These are phyloP conservation scores for Debaryomycetaceae sp. DNA, from an alignment of 1,139 yeast genomes.

Conservation along the genomic window DNA sequence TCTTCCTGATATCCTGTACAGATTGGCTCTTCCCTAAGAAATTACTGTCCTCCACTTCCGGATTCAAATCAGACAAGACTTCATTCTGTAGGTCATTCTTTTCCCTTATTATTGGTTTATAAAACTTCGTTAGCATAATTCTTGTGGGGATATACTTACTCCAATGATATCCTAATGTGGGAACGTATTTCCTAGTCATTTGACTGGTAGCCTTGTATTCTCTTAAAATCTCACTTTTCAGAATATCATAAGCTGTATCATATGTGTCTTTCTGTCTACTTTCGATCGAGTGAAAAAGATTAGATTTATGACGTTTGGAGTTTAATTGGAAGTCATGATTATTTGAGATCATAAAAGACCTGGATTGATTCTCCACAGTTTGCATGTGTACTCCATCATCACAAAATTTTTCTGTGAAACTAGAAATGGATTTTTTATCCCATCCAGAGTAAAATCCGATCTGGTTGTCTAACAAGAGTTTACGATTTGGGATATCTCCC, in stretches of 20 bases:
- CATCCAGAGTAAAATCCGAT: slow-evolving; percentile 75
- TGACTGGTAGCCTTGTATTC: background rate
- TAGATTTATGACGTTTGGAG: background rate
- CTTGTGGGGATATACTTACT: slow-evolving; percentile 28
- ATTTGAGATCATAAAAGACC: background rate
- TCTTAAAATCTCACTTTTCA: background rate
- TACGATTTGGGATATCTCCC: slow-evolving; percentile 23
- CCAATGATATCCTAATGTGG: slow-evolving; percentile 44
- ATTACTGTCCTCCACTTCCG: background rate
- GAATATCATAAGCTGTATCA: background rate
- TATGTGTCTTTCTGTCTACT: slow-evolving; percentile 1
- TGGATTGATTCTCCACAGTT: slow-evolving; percentile 1
- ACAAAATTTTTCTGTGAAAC: slow-evolving; percentile 9
- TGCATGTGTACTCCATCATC: background rate
- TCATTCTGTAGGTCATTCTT: background rate
- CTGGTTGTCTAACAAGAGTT: slow-evolving; percentile 63
- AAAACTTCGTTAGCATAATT: slow-evolving; percentile 32
- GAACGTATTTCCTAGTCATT: slow-evolving; percentile 25
- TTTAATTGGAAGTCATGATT: background rate
- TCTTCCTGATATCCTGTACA: background rate
- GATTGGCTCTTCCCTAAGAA: background rate
- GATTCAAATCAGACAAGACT: background rate
- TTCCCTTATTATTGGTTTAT: slow-evolving; percentile 20
- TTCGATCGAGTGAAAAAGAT: background rate
- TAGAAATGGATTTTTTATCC: slow-evolving; percentile 42